These are phyloP conservation scores for Phytophthora agathidicida DNA, from an alignment of 352 stramenopile species.

Conservation along the genomic window DNA sequence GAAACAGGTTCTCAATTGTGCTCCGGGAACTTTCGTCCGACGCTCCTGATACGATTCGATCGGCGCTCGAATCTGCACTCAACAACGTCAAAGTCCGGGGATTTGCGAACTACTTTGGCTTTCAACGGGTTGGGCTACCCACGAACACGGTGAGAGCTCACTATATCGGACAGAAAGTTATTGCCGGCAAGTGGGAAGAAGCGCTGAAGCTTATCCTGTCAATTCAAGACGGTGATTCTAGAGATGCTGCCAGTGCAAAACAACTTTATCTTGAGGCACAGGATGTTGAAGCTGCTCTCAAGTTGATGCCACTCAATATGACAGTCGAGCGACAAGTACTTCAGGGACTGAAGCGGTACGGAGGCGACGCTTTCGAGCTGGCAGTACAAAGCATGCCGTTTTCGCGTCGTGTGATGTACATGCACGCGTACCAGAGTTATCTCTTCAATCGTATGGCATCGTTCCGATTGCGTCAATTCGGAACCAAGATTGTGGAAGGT, in stretches of 20 bases:
- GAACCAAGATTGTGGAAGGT: slow-evolving; percentile 49
- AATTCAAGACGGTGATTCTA: slow-evolving; percentile 39
- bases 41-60: slow-evolving; percentile 13
- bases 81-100: slow-evolving; percentile 39
- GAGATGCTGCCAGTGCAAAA: slow-evolving; percentile 47
- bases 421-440: slow-evolving; percentile 83
- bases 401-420: slow-evolving; percentile 67
- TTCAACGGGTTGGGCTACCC: slow-evolving; percentile 72
- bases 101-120: slow-evolving; percentile 87
- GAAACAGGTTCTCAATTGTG: slow-evolving; percentile 73
- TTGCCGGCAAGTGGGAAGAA: slow-evolving; percentile 64
- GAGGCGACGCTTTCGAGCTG: slow-evolving; percentile 53
- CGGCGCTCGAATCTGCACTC: slow-evolving; percentile 29
- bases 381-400: slow-evolving; percentile 60
- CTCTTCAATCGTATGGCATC: slow-evolving; percentile 76
- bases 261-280: slow-evolving; percentile 45
- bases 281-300: slow-evolving; percentile 64
- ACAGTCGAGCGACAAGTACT: slow-evolving; percentile 63
- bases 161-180: slow-evolving; percentile 75
- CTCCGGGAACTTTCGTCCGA: slow-evolving; percentile 43
- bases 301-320: slow-evolving; percentile 52
- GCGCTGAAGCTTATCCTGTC: slow-evolving; percentile 57
- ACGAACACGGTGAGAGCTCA: slow-evolving; percentile 52
- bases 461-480: slow-evolving; percentile 46
- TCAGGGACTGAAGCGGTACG: slow-evolving; percentile 70